Percentiles rank a stretch among this genome's conserved stretches.
Evolutionary conservation across 1,139 yeast species (phyloP).

Genomic region (Candida sp.): DNA sequence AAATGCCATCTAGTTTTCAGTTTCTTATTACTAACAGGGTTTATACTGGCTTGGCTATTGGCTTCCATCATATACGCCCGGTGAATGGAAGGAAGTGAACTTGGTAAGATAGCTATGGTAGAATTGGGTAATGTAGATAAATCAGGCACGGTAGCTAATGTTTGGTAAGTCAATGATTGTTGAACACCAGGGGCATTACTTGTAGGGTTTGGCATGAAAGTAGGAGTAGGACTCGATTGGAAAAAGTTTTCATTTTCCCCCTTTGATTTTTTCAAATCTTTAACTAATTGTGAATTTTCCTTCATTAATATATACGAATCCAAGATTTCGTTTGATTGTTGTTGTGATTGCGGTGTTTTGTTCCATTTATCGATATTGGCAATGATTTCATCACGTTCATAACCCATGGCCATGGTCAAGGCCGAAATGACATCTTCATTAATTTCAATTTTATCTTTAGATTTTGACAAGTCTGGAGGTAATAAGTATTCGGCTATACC

Average conservation of each 20-base stretch:
- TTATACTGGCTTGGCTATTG: conserved; percentile 48
- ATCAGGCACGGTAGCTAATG: conserved; percentile 49
- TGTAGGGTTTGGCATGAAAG: conserved; percentile 24
- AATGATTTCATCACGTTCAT: conserved; percentile 80
- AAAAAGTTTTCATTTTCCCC: conserved; percentile 50
- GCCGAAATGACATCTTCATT: conserved; percentile 83
- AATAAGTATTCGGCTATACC: conserved; percentile 80
- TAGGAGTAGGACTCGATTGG: conserved; percentile 40
- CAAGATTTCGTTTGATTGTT: conserved; percentile 65
- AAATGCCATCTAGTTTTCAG: conserved; percentile 98
- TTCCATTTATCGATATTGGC: conserved; percentile 58
- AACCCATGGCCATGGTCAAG: conserved; percentile 87
- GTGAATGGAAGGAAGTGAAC: conserved; percentile 92
- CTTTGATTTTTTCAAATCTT: conserved; percentile 57
- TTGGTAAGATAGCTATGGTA: conserved; percentile 89
- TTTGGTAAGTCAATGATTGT: conserved; percentile 48
- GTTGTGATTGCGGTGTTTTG: conserved; percentile 36
- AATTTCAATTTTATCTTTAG: conserved; percentile 44
- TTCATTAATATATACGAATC: conserved; percentile 89
- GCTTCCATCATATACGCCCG: conserved; percentile 85
- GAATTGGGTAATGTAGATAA: conserved; percentile 51
- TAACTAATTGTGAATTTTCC: conserved; percentile 72
- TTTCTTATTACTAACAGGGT: conserved; percentile 76
- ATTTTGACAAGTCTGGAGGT: conserved; percentile 59
- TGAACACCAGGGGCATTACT: conserved; percentile 41